These are phyloP conservation scores for Arctium lappa DNA, from an alignment of 129 eudicot species.

Conservation along the genomic window DNA sequence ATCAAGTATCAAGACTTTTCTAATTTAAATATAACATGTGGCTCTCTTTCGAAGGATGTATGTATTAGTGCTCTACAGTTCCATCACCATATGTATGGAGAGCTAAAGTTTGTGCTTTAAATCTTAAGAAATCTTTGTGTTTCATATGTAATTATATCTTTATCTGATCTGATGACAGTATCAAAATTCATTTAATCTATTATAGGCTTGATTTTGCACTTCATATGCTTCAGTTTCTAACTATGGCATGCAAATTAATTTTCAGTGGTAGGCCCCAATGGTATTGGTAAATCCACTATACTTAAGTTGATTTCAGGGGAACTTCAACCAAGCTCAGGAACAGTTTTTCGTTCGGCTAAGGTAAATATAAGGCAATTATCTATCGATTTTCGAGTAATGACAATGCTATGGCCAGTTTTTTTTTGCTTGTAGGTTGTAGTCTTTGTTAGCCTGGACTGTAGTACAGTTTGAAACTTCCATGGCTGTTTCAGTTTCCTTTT, in stretches of 20 bases:
- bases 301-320: conserved; percentile 95
- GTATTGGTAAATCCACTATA: conserved; percentile 97
- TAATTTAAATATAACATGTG: neutral
- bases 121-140: neutral
- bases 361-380: conserved; percentile 24
- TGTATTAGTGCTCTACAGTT: neutral
- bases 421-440: neutral
- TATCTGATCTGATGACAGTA: neutral
- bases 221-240: conserved; percentile 16
- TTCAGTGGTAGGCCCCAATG: conserved; percentile 99
- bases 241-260: conserved; percentile 20
- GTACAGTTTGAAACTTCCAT: neutral
- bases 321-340: conserved; percentile 98
- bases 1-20: neutral
- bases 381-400: neutral
- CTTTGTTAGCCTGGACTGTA: neutral
- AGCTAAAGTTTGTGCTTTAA: neutral
- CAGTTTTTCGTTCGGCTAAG: conserved; percentile 97
- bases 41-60: neutral
- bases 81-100: neutral
- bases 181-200: neutral
- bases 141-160: neutral
- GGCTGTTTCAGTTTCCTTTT: neutral
- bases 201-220: neutral
- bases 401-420: neutral